Conservation (phyloP, 768 basidiomycete genomes). For the Amanita fuliginea region DNA sequence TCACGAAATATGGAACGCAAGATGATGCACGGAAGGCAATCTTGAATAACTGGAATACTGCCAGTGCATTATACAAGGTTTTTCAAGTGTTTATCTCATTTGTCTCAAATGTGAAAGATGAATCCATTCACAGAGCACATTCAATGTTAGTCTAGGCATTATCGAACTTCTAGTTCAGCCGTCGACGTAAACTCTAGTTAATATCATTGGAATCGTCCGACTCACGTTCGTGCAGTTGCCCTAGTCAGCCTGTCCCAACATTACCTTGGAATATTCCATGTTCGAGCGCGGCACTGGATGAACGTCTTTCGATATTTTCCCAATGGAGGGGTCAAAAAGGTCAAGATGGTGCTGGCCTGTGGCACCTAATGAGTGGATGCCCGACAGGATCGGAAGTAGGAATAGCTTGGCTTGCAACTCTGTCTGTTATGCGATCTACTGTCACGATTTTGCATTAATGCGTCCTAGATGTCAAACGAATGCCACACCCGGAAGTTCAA, state of each 20-base stretch:
- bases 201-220: neutral
- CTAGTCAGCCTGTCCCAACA: conserved; percentile 35
- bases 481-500: conserved; percentile 25
- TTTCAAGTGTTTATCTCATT: conserved; percentile 4
- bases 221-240: conserved; percentile 37
- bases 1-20: conserved; percentile 47
- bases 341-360: conserved; percentile 68
- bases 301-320: conserved; percentile 68
- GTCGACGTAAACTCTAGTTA: conserved; percentile 24
- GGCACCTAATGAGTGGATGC: conserved; percentile 84
- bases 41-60: conserved; percentile 72
- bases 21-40: conserved; percentile 66
- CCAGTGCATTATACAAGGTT: conserved; percentile 61
- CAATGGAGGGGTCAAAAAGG: conserved; percentile 70
- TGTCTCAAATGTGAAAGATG: conserved; percentile 3
- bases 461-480: conserved; percentile 41
- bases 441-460: conserved; percentile 4
- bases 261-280: conserved; percentile 75
- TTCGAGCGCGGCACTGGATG: conserved; percentile 43
- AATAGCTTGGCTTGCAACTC: conserved; percentile 79
- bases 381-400: conserved; percentile 75
- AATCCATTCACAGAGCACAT: conserved; percentile 37
- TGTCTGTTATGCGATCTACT: conserved; percentile 30
- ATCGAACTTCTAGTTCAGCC: conserved; percentile 69
- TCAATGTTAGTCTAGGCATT: conserved; percentile 80